Evolutionary conservation across 495 filamentous ascomycete species (phyloP).

Genomic region (Talaromyces trachyspermus): DNA sequence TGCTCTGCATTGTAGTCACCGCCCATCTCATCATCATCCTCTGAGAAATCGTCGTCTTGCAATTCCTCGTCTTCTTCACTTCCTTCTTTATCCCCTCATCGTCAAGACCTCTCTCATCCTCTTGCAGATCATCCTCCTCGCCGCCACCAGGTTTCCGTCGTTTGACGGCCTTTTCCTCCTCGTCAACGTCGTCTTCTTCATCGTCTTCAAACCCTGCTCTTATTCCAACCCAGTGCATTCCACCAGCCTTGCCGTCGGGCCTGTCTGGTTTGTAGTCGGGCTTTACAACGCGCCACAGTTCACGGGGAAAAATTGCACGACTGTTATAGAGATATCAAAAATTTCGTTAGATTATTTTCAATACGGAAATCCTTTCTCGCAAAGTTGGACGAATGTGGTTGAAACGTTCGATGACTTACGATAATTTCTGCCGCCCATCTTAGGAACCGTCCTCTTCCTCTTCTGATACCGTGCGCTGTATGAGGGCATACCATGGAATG

Average conservation of each 20-base stretch:
- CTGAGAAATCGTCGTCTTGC: slow-evolving; percentile 49
- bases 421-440: slow-evolving; percentile 42
- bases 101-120: slow-evolving; percentile 29
- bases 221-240: slow-evolving; percentile 15
- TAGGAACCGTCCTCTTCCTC: slow-evolving; percentile 43
- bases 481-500: slow-evolving; percentile 54
- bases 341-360: too few species aligned
- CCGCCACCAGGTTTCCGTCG: slow-evolving; percentile 23
- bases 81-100: slow-evolving; percentile 32
- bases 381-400: too few species aligned
- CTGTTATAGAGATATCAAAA: slow-evolving; percentile 19
- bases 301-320: slow-evolving; percentile 51
- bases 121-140: slow-evolving; percentile 23
- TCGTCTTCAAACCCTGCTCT: slow-evolving; percentile 42
- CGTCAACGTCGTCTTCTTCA: slow-evolving; percentile 28
- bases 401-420: slow-evolving; percentile 27
- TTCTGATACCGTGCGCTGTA: slow-evolving; percentile 50
- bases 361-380: too few species aligned
- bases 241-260: slow-evolving; percentile 23
- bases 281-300: slow-evolving; percentile 46
- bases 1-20: slow-evolving; percentile 59
- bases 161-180: slow-evolving; percentile 23
- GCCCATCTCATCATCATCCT: slow-evolving; percentile 50
- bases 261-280: slow-evolving; percentile 35
- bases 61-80: slow-evolving; percentile 45